These are phyloP conservation scores for Phytophthora litchii DNA, from an alignment of 352 stramenopile genomes.

Conservation along the genomic window DNA sequence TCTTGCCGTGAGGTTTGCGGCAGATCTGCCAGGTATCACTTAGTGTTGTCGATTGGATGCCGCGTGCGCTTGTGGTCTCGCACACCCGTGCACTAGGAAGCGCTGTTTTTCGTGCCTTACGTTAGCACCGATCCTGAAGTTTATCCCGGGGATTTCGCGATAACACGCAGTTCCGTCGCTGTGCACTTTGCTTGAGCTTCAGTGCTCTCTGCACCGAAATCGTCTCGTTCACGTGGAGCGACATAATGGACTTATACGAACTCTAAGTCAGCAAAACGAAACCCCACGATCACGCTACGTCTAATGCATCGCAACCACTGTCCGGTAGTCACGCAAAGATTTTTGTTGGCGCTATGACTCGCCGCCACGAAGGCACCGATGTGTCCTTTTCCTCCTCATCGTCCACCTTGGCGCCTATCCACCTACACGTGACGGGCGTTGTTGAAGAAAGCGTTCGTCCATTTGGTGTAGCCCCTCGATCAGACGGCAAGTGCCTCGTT, in stretches of 20 bases:
- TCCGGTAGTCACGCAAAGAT: constrained; percentile 9
- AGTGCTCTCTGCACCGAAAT: constrained; percentile 29
- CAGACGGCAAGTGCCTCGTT: constrained; percentile 16
- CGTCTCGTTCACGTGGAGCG: constrained; percentile 11
- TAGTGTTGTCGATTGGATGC: neutral
- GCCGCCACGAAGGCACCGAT: constrained; percentile 8
- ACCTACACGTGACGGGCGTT: constrained; percentile 23
- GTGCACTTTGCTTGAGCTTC: constrained; percentile 3
- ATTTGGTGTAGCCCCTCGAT: constrained; percentile 18
- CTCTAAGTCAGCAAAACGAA: constrained; percentile 6
- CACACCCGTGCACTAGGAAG: neutral
- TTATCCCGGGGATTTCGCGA: constrained; percentile 13
- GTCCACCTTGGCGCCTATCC: constrained; percentile 25
- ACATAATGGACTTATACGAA: neutral
- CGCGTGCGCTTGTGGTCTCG: neutral
- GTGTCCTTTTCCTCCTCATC: constrained; percentile 15
- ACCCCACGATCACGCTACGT: neutral
- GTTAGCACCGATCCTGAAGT: constrained; percentile 23
- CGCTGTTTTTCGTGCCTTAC: constrained; percentile 24
- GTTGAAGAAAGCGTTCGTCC: constrained; percentile 10
- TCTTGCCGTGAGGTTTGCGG: no score
- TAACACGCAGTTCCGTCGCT: constrained; percentile 9
- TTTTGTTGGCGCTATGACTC: constrained; percentile 7
- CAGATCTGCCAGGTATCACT: no score
- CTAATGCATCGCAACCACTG: constrained; percentile 12